A percentile compares a stretch with the other conserved stretches of the same genome.
Conservation (phyloP, 768 basidiomycete genomes). For the Terana coerulea region DNA sequence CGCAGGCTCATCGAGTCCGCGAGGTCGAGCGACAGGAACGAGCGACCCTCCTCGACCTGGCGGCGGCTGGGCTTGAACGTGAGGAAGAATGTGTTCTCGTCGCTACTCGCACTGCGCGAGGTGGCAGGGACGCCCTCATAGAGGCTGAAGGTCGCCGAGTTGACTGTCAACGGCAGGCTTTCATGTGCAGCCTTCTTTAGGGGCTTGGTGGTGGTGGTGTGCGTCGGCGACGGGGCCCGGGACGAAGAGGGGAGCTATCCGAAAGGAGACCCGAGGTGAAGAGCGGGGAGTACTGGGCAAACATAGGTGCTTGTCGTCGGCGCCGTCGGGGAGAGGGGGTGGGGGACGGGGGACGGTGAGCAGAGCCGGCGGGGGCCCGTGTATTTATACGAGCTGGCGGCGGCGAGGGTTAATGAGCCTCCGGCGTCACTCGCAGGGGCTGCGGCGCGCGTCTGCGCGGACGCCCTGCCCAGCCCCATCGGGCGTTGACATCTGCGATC, state of each 20-base stretch:
- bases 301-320: conserved; percentile 17
- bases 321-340: conserved; percentile 4
- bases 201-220: neutral
- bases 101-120: too few species aligned
- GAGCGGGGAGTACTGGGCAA: conserved; percentile 56
- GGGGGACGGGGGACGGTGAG: neutral
- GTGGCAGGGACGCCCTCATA: conserved; percentile 7
- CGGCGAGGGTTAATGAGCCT: neutral
- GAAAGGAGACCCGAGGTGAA: conserved; percentile 60
- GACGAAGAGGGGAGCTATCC: conserved; percentile 26
- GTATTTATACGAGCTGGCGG: neutral
- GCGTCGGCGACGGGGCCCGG: conserved; percentile 25
- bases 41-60: conserved; percentile 36
- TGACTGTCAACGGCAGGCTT: conserved; percentile 20
- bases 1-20: conserved; percentile 45
- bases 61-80: conserved; percentile 40
- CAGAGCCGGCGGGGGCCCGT: neutral
- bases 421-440: neutral
- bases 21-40: conserved; percentile 68
- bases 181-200: conserved; percentile 14
- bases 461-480: conserved; percentile 2
- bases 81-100: conserved; percentile 43
- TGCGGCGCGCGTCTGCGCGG: too few species aligned
- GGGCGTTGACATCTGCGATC: conserved; percentile 6
- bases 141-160: conserved; percentile 16